Conservation (phyloP, 805 yeast species). For the Pichia scutulata region DNA sequence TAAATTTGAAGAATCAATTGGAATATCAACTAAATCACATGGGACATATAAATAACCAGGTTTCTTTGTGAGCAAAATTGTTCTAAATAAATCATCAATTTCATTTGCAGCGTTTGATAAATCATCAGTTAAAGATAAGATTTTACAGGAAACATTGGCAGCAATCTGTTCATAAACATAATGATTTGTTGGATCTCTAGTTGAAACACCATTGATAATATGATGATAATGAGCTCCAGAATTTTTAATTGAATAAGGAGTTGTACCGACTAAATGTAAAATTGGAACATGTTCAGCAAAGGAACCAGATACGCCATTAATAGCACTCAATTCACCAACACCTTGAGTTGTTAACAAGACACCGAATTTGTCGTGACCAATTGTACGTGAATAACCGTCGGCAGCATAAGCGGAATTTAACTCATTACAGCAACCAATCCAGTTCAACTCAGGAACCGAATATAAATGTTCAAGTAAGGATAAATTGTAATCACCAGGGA, state of each 20-base stretch:
- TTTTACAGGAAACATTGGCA: slow-evolving; percentile 45
- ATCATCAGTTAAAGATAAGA: slow-evolving; percentile 41
- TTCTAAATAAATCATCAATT: slow-evolving; percentile 58
- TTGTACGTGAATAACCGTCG: slow-evolving; percentile 75
- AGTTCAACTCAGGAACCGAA: slow-evolving; percentile 39
- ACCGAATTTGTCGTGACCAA: slow-evolving; percentile 42
- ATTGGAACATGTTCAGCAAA: slow-evolving; percentile 76
- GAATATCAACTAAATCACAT: slow-evolving; percentile 48
- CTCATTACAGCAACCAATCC: slow-evolving; percentile 87
- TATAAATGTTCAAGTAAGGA: slow-evolving; percentile 62
- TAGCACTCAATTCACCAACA: slow-evolving; percentile 81
- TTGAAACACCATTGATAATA: slow-evolving; percentile 44
- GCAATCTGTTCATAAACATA: slow-evolving; percentile 59
- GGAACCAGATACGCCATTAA: slow-evolving; percentile 78
- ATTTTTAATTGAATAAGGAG: slow-evolving; percentile 31
- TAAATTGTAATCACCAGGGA: slow-evolving; percentile 73
- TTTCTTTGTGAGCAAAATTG: slow-evolving; percentile 48
- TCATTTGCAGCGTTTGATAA: slow-evolving; percentile 43
- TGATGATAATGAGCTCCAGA: slow-evolving; percentile 43
- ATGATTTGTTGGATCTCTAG: slow-evolving; percentile 50
- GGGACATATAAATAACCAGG: slow-evolving; percentile 86
- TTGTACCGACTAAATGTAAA: slow-evolving; percentile 79
- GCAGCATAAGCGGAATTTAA: slow-evolving; percentile 85
- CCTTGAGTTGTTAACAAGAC: slow-evolving; percentile 71
- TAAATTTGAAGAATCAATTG: slow-evolving; percentile 30